Percentiles rank a stretch among this genome's conserved stretches.
Conservation (phyloP, 179 eudicot species). For the Pouteria campechiana region DNA sequence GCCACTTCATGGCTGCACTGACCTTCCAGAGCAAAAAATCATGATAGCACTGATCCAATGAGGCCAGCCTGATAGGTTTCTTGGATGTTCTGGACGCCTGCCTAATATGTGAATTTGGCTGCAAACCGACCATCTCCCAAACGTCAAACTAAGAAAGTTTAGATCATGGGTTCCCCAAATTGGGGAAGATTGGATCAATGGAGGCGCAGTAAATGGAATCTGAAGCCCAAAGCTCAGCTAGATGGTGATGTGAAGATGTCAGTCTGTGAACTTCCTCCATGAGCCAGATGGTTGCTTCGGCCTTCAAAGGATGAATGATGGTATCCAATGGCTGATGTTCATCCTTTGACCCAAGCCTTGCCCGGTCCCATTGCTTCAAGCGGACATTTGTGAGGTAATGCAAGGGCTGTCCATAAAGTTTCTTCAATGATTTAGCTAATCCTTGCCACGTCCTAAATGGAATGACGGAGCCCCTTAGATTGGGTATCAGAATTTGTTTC, state of each 20-base stretch:
- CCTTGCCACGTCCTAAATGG: slow-evolving; percentile 65
- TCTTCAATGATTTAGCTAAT: slow-evolving; percentile 53
- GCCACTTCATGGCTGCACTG: no score
- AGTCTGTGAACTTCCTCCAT: slow-evolving; percentile 61
- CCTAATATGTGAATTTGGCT: no score
- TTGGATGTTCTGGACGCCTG: no score
- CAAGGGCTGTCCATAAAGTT: slow-evolving; percentile 61
- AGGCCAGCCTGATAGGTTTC: no score
- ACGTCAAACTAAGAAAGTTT: not conserved
- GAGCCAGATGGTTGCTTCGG: slow-evolving; percentile 64
- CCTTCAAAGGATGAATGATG: slow-evolving; percentile 62
- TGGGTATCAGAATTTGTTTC: slow-evolving; percentile 51
- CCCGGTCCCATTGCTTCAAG: slow-evolving; percentile 54
- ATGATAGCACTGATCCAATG: no score
- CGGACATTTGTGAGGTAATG: slow-evolving; percentile 76
- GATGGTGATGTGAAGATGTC: slow-evolving; percentile 35
- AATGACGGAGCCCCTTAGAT: slow-evolving; percentile 38
- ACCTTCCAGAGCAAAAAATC: no score
- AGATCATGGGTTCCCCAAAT: slow-evolving; percentile 6
- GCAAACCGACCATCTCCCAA: not conserved
- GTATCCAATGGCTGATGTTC: slow-evolving; percentile 45
- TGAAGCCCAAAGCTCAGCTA: slow-evolving; percentile 39
- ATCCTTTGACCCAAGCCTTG: slow-evolving; percentile 40
- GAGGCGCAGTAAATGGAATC: slow-evolving; percentile 36
- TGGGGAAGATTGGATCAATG: slow-evolving; percentile 47